phyloP scores from a whole-genome alignment of 345 rosid genomes.

The Streptanthus diversifolius region DNA sequence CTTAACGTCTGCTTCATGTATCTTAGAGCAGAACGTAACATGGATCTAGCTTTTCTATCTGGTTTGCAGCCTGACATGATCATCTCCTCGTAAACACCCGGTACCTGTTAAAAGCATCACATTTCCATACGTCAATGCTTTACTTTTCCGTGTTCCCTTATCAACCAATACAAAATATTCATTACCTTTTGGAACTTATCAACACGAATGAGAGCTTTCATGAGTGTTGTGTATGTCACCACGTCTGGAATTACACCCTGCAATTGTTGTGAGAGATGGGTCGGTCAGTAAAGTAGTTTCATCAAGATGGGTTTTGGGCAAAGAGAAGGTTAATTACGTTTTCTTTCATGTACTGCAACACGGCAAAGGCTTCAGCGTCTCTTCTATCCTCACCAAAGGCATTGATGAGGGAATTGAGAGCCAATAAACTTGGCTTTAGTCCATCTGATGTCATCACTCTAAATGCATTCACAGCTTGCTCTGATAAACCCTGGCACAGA shows the following conservation, averaged over 20 bases:
- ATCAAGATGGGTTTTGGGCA: not conserved
- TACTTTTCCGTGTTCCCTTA: not conserved
- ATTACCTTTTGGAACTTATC: conserved; percentile 79
- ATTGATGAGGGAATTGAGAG: conserved; percentile 88
- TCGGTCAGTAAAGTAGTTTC: conserved; percentile 23
- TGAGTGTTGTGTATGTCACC: conserved; percentile 85
- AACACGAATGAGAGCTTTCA: conserved; percentile 89
- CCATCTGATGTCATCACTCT: conserved; percentile 86
- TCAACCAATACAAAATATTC: not conserved
- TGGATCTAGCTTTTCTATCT: conserved; percentile 88
- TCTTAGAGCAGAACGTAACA: conserved; percentile 90
- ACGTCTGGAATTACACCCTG: conserved; percentile 95
- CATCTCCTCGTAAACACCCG: conserved; percentile 90
- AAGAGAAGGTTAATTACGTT: conserved; percentile 45
- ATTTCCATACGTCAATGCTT: conserved; percentile 3
- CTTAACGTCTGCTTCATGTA: conserved; percentile 76
- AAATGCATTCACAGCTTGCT: conserved; percentile 82
- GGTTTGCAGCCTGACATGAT: conserved; percentile 79
- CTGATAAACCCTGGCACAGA: conserved; percentile 80
- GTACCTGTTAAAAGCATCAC: conserved; percentile 58
- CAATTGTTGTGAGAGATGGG: conserved; percentile 25
- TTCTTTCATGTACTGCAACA: conserved; percentile 91
- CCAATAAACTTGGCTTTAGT: conserved; percentile 73
- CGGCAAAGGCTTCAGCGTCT: conserved; percentile 88
- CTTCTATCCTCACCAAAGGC: conserved; percentile 97